Conservation (phyloP, 805 yeast genomes). For the Starmerella etchellsii region DNA sequence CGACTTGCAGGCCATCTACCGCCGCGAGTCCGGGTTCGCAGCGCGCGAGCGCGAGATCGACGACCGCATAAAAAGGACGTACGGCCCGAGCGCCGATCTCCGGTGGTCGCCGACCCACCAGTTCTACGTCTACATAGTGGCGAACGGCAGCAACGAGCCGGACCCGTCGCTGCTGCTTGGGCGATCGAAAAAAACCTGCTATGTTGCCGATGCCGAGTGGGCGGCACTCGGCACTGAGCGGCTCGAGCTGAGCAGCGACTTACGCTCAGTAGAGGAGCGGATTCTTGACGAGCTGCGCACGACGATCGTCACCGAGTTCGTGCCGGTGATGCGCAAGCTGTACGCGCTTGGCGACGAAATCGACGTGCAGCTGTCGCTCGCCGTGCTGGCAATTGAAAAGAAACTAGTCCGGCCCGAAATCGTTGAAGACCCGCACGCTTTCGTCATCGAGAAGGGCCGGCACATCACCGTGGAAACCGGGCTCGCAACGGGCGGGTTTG, state of each 20-base stretch:
- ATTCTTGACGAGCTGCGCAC: conserved; percentile 40
- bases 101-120: conserved; percentile 34
- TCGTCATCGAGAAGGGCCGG: conserved; percentile 53
- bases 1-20: conserved; percentile 16
- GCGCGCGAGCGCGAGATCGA: conserved; percentile 20
- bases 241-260: conserved; percentile 35
- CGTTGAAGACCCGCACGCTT: conserved; percentile 31
- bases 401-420: conserved; percentile 55
- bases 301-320: conserved; percentile 34
- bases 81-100: conserved; percentile 23
- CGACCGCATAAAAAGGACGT: conserved; percentile 12
- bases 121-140: conserved; percentile 38
- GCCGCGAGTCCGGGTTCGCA: conserved; percentile 24
- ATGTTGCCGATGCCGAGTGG: conserved; percentile 39
- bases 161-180: conserved; percentile 25
- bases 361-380: conserved; percentile 65
- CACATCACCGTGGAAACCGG: conserved; percentile 82
- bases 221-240: conserved; percentile 38
- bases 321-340: conserved; percentile 35
- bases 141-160: conserved; percentile 11
- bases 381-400: conserved; percentile 55
- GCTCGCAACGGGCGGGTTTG: conserved; percentile 34
- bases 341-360: conserved; percentile 46
- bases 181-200: conserved; percentile 34
- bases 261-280: conserved; percentile 41